These are phyloP conservation scores for Debaryomycetaceae sp. DNA, from an alignment of 1,139 yeast genomes.

Conservation along the genomic window DNA sequence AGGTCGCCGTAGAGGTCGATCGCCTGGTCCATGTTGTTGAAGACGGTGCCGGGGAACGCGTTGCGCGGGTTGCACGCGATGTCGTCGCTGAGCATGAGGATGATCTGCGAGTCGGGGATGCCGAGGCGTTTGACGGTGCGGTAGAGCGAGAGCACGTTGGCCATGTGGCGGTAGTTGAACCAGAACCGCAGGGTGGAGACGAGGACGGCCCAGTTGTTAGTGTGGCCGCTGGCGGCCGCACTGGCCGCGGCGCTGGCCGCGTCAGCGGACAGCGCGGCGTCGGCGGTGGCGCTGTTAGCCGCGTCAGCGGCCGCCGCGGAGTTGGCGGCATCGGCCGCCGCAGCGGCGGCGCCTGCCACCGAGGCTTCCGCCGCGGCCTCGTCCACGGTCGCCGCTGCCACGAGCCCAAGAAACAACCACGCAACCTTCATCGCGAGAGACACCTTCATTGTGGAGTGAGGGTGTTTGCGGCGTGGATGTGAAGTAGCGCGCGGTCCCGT, in stretches of 20 bases:
- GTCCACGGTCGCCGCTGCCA: too few relatives aligned
- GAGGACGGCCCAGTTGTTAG: conserved; percentile 91
- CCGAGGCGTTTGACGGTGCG: conserved; percentile 94
- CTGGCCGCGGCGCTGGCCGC: conserved; percentile 1
- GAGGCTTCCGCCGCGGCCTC: too few relatives aligned
- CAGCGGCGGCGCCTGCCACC: too few relatives aligned
- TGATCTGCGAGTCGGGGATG: conserved; percentile 96
- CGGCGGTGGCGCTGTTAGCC: conserved; percentile 1
- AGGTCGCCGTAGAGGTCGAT: conserved; percentile 90
- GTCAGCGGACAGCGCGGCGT: conserved; percentile 2
- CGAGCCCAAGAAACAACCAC: background rate
- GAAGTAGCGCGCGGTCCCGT: too few relatives aligned
- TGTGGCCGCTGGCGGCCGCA: conserved; percentile 43
- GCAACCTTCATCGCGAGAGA: conserved; percentile 1
- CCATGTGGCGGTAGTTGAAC: conserved; percentile 98
- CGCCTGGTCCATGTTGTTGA: conserved; percentile 91
- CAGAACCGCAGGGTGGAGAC: conserved; percentile 96
- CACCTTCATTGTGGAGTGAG: background rate
- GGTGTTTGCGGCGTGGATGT: too few relatives aligned
- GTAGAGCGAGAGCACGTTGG: conserved; percentile 89
- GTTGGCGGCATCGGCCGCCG: conserved; percentile 1
- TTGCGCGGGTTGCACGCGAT: conserved; percentile 96
- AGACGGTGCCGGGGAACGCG: conserved; percentile 93
- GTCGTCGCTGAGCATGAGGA: conserved; percentile 93
- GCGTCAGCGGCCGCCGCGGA: conserved; percentile 2